Percentiles rank a stretch among this genome's conserved stretches.
phyloP scores from a whole-genome alignment of 2,329 filamentous ascomycete species.

The Trichoderma harzianum region DNA sequence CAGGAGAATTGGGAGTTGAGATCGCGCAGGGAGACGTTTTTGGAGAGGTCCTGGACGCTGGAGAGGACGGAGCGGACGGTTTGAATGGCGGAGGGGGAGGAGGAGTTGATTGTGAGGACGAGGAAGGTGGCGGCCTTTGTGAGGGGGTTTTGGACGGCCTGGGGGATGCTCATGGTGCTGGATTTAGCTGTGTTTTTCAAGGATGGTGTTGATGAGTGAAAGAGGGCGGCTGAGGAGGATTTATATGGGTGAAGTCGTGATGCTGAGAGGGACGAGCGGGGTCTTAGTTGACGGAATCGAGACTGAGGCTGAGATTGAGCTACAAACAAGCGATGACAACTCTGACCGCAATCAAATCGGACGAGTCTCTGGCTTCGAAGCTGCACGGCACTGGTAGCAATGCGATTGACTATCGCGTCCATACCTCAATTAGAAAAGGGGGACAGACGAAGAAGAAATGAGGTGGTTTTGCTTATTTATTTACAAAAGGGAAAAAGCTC shows the following conservation, averaged over 20 bases:
- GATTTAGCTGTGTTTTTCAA: neutral
- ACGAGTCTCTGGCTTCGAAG: conserved; percentile 1
- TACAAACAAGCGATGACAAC: too few species aligned
- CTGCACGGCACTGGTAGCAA: neutral
- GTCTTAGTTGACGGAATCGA: neutral
- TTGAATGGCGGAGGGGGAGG: conserved; percentile 32
- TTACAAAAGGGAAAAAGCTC: neutral
- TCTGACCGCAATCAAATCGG: neutral
- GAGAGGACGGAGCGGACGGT: conserved; percentile 45
- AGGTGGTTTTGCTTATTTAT: neutral
- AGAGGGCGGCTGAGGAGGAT: neutral
- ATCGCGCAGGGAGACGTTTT: conserved; percentile 53
- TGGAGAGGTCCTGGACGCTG: conserved; percentile 43
- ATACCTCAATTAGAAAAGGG: neutral
- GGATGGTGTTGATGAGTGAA: neutral
- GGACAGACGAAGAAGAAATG: neutral
- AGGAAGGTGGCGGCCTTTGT: conserved; percentile 53
- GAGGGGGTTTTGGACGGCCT: conserved; percentile 46
- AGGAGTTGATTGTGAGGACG: conserved; percentile 40
- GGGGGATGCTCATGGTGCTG: conserved; percentile 7
- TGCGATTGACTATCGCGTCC: neutral
- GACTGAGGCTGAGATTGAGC: neutral
- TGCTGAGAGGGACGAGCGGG: neutral
- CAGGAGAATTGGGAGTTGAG: conserved; percentile 44
- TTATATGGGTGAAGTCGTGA: neutral